These are phyloP conservation scores for Leccinum subrobustum DNA, from an alignment of 1,284 basidiomycete genomes.

Conservation along the genomic window DNA sequence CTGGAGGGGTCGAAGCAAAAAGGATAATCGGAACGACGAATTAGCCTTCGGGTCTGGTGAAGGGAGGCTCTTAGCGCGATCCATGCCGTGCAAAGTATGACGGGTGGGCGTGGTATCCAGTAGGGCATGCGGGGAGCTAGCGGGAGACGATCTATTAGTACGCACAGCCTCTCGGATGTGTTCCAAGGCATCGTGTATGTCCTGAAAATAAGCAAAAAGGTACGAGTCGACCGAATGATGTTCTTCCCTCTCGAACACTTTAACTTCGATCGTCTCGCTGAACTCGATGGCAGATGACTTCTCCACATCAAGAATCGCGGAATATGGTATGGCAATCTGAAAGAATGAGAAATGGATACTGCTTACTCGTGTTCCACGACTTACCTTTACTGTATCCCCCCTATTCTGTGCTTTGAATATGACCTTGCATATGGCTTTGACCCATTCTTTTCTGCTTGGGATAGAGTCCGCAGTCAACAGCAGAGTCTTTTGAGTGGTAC, in stretches of 20 bases:
- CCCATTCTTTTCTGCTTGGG: constrained; percentile 87
- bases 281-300: constrained; percentile 88
- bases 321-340: constrained; percentile 92
- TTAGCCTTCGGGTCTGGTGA: constrained; percentile 28
- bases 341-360: constrained; percentile 11
- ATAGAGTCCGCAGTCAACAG: constrained; percentile 76
- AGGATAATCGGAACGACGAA: constrained; percentile 58
- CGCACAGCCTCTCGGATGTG: constrained; percentile 76
- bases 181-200: constrained; percentile 72
- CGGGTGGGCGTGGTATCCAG: constrained; percentile 67
- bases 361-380: constrained; percentile 8
- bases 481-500: constrained; percentile 78
- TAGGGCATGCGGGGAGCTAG: constrained; percentile 43
- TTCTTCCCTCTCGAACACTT: constrained; percentile 83
- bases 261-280: constrained; percentile 91
- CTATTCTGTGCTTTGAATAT: constrained; percentile 96
- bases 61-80: constrained; percentile 41
- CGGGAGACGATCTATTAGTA: constrained; percentile 47
- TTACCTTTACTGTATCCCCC: constrained; percentile 90
- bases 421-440: constrained; percentile 86
- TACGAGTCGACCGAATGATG: constrained; percentile 84
- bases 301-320: constrained; percentile 86
- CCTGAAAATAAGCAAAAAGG: constrained; percentile 90
- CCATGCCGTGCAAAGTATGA: constrained; percentile 31
- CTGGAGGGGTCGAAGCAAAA: constrained; percentile 62